Conservation (phyloP, 345 rosid species). For the Syzygium oleosum region DNA sequence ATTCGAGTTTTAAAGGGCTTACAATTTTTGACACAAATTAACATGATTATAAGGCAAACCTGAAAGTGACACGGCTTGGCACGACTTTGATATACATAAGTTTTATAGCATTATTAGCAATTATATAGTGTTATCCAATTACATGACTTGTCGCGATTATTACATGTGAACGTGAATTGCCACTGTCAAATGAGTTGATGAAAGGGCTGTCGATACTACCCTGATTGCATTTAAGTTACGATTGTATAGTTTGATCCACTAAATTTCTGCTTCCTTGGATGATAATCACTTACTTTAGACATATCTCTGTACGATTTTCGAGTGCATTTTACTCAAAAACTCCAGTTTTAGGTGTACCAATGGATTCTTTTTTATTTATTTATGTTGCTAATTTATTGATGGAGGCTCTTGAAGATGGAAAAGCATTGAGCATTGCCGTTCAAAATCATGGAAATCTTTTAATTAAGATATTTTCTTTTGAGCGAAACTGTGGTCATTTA, state of each 20-base stretch:
- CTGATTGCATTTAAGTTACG: neutral
- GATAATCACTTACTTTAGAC: neutral
- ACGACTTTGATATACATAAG: neutral
- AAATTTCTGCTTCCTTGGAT: neutral
- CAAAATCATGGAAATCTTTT: neutral
- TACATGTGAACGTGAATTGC: neutral
- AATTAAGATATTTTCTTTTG: neutral
- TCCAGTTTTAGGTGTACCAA: neutral
- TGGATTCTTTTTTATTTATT: neutral
- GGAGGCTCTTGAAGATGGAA: neutral
- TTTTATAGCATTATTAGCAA: neutral
- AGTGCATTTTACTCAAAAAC: neutral
- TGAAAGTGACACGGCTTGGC: neutral
- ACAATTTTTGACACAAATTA: neutral
- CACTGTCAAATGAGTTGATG: neutral
- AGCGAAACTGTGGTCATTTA: neutral
- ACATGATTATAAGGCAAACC: neutral
- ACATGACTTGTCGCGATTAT: neutral
- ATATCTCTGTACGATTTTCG: neutral
- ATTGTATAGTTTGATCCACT: neutral
- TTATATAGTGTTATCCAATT: neutral
- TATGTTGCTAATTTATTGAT: neutral
- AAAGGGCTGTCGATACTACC: neutral
- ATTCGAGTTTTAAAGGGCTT: neutral
- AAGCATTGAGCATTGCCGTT: neutral